A percentile compares a stretch with the other conserved stretches of the same genome.
phyloP scores from a whole-genome alignment of 495 filamentous ascomycete species.

The Pseudevernia furfuracea region DNA sequence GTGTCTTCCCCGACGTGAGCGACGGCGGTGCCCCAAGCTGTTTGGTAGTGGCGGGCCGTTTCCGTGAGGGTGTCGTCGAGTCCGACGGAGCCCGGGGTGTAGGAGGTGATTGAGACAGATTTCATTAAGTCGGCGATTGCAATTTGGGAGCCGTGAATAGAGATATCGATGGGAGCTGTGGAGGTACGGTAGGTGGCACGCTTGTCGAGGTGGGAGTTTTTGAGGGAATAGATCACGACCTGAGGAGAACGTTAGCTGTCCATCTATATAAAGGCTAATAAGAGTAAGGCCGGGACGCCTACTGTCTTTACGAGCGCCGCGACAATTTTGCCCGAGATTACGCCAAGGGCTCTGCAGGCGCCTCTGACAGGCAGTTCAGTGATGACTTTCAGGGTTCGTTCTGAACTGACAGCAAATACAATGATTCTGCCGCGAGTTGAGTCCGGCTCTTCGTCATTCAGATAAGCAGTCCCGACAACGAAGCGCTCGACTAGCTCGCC shows the following conservation, averaged over 20 bases:
- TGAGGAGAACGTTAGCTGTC: conserved; percentile 32
- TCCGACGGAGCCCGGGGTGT: conserved; percentile 41
- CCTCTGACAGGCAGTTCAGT: conserved; percentile 58
- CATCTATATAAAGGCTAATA: background rate
- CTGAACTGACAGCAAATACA: conserved; percentile 71
- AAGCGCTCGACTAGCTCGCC: conserved; percentile 64
- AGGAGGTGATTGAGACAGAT: conserved; percentile 70
- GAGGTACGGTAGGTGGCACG: conserved; percentile 69
- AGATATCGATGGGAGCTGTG: conserved; percentile 79
- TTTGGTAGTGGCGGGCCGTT: conserved; percentile 71
- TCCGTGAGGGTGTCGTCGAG: conserved; percentile 52
- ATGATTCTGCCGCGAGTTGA: conserved; percentile 67
- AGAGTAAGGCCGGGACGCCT: conserved; percentile 23
- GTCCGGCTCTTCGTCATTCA: conserved; percentile 50
- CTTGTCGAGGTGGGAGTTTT: conserved; percentile 50
- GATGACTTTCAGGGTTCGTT: conserved; percentile 61
- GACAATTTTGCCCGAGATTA: conserved; percentile 70
- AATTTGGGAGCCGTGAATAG: conserved; percentile 51
- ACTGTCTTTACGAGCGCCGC: conserved; percentile 83
- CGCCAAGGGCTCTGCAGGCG: conserved; percentile 67
- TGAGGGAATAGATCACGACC: conserved; percentile 54
- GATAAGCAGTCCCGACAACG: conserved; percentile 75
- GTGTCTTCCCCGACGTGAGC: conserved; percentile 61
- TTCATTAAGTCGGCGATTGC: conserved; percentile 93
- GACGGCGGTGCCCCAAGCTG: conserved; percentile 74